These are phyloP conservation scores for Bjerkandera adusta DNA, from an alignment of 1,284 basidiomycete genomes.

Conservation along the genomic window DNA sequence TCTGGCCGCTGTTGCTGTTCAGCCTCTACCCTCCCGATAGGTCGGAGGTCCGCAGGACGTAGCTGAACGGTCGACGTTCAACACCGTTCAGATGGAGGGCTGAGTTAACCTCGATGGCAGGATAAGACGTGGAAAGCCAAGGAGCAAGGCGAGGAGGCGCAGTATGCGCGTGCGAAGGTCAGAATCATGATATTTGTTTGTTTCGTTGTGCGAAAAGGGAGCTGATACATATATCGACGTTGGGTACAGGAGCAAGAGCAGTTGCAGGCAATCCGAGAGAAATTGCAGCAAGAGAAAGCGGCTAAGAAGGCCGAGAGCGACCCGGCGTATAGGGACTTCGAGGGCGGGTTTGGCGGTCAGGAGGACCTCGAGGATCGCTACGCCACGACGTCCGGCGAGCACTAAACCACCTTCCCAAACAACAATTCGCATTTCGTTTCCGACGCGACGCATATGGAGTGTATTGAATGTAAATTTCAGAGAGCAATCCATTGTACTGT, in stretches of 20 bases:
- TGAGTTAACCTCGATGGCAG: constrained; percentile 19
- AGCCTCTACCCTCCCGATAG: too few relatives aligned
- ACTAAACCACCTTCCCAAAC: too few relatives aligned
- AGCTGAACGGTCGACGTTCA: too few relatives aligned
- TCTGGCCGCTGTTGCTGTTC: not conserved
- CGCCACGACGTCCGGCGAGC: constrained; percentile 46
- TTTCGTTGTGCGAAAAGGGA: not conserved
- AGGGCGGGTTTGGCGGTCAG: constrained; percentile 48
- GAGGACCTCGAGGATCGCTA: constrained; percentile 50
- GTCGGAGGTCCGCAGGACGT: too few relatives aligned
- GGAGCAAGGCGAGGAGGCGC: constrained; percentile 31
- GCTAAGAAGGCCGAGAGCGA: not conserved
- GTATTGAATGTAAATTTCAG: too few relatives aligned
- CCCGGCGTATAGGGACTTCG: constrained; percentile 33
- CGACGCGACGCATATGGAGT: too few relatives aligned
- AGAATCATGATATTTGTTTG: constrained; percentile 4
- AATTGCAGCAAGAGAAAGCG: constrained; percentile 14
- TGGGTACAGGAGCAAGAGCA: constrained; percentile 30
- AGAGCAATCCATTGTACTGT: too few relatives aligned
- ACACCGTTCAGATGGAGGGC: too few relatives aligned
- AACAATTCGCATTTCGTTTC: too few relatives aligned
- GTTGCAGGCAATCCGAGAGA: constrained; percentile 28
- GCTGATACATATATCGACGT: not conserved
- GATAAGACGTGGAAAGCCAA: constrained; percentile 30
- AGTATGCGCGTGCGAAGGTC: constrained; percentile 33